Evolutionary conservation across 768 basidiomycete species (phyloP).

Genomic region (Auriscalpium vulgare): DNA sequence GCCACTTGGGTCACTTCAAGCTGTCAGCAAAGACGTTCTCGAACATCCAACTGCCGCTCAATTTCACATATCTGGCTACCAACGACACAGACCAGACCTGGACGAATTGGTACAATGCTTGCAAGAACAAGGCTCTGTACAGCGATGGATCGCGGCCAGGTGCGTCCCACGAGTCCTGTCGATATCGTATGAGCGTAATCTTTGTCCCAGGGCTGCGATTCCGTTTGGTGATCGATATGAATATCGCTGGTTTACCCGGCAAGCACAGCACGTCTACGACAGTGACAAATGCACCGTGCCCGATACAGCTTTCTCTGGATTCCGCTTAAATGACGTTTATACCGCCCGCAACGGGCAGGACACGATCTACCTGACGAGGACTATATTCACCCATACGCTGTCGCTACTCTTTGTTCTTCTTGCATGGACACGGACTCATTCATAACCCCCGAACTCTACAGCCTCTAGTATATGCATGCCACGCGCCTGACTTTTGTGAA

Average conservation of each 20-base stretch:
- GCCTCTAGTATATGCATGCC: not conserved
- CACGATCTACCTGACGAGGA: no score
- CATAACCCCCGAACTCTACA: not conserved
- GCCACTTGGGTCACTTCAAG: conserved; percentile 48
- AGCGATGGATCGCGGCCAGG: conserved; percentile 46
- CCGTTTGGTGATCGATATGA: conserved; percentile 26
- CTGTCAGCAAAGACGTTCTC: conserved; percentile 62
- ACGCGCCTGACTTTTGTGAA: not conserved
- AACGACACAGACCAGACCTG: conserved; percentile 82
- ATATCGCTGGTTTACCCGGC: conserved; percentile 28
- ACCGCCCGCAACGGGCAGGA: no score
- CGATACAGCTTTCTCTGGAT: conserved; percentile 22
- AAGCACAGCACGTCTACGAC: conserved; percentile 23
- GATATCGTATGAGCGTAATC: not conserved
- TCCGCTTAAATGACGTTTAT: conserved; percentile 9
- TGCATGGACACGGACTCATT: not conserved
- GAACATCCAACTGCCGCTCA: conserved; percentile 65
- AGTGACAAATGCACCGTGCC: conserved; percentile 25
- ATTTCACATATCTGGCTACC: conserved; percentile 73
- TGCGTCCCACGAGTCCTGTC: conserved; percentile 28
- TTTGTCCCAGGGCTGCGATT: conserved; percentile 22
- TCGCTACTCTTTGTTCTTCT: not conserved
- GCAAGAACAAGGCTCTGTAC: conserved; percentile 51
- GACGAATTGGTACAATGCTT: conserved; percentile 71
- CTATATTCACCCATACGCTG: not conserved